Percentiles rank a stretch among this genome's conserved stretches.
These are phyloP conservation scores for Talaromyces nanjingensis DNA, from an alignment of 495 filamentous ascomycete genomes.

Conservation along the genomic window DNA sequence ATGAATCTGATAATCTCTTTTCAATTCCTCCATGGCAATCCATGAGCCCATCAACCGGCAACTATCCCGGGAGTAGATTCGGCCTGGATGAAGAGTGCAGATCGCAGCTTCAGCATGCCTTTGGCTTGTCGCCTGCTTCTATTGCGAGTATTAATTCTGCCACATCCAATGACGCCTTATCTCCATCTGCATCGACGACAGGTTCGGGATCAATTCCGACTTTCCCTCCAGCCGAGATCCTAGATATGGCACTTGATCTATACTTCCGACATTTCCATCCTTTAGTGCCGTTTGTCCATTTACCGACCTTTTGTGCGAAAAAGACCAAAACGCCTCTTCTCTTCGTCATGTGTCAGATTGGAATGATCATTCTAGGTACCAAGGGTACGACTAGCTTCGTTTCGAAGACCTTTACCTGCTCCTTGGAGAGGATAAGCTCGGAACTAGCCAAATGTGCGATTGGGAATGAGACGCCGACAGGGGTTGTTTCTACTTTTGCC, in stretches of 20 bases:
- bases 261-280: constrained; percentile 46
- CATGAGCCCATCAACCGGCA: neutral
- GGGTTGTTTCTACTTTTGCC: constrained; percentile 38
- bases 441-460: constrained; percentile 35
- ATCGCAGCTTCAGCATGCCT: constrained; percentile 32
- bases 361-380: constrained; percentile 43
- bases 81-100: constrained; percentile 44
- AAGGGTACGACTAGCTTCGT: constrained; percentile 43
- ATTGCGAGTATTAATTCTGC: neutral
- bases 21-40: constrained; percentile 24
- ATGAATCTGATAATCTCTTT: constrained; percentile 39
- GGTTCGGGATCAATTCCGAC: constrained; percentile 19
- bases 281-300: constrained; percentile 44
- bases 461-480: constrained; percentile 27
- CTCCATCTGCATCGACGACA: constrained; percentile 15
- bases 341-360: constrained; percentile 46
- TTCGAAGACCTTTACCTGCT: constrained; percentile 31
- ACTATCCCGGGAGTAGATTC: constrained; percentile 28
- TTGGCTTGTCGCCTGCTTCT: constrained; percentile 16
- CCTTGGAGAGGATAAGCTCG: constrained; percentile 32
- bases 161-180: constrained; percentile 14
- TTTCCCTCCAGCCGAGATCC: constrained; percentile 45
- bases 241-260: constrained; percentile 50
- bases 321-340: constrained; percentile 34
- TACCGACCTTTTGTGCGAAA: constrained; percentile 43